These are phyloP conservation scores for Aciculosporium take DNA, from an alignment of 2,329 filamentous ascomycete species.

Conservation along the genomic window DNA sequence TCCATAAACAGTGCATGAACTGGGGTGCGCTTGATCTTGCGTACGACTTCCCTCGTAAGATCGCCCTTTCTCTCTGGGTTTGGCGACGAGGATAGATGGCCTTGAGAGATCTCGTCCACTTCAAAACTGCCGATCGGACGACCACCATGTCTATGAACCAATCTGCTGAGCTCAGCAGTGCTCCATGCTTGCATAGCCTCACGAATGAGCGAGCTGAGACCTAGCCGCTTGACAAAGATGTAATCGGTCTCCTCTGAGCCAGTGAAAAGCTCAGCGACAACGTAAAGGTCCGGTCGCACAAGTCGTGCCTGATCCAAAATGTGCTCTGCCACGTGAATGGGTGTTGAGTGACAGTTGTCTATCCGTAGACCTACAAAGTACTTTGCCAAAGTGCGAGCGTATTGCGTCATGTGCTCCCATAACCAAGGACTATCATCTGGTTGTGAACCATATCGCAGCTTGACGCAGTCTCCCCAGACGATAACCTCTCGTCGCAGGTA, in stretches of 20 bases:
- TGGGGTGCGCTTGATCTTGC: constrained; percentile 71
- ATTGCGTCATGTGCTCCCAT: constrained; percentile 92
- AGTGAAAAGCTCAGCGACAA: constrained; percentile 90
- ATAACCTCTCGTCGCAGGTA: constrained; percentile 95
- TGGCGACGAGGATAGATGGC: constrained; percentile 28
- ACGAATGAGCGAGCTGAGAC: constrained; percentile 79
- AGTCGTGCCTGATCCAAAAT: constrained; percentile 86
- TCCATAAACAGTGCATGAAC: constrained; percentile 97
- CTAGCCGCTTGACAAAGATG: constrained; percentile 83
- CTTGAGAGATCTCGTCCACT: constrained; percentile 66
- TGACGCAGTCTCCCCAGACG: constrained; percentile 97
- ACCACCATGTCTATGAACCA: constrained; percentile 88
- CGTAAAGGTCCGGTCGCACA: constrained; percentile 74
- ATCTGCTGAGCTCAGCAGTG: constrained; percentile 76
- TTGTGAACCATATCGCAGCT: constrained; percentile 72
- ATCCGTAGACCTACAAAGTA: constrained; percentile 93
- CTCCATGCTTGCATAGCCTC: constrained; percentile 99
- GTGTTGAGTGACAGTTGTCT: constrained; percentile 96
- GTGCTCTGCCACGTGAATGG: constrained; percentile 85
- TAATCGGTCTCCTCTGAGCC: constrained; percentile 95
- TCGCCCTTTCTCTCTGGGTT: constrained; percentile 17
- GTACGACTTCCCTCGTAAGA: constrained; percentile 50
- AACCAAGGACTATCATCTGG: constrained; percentile 81
- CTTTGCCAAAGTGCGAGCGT: constrained; percentile 82
- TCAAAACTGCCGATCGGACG: constrained; percentile 95